These are phyloP conservation scores for Phytophthora aleatoria DNA, from an alignment of 352 stramenopile species.

Conservation along the genomic window DNA sequence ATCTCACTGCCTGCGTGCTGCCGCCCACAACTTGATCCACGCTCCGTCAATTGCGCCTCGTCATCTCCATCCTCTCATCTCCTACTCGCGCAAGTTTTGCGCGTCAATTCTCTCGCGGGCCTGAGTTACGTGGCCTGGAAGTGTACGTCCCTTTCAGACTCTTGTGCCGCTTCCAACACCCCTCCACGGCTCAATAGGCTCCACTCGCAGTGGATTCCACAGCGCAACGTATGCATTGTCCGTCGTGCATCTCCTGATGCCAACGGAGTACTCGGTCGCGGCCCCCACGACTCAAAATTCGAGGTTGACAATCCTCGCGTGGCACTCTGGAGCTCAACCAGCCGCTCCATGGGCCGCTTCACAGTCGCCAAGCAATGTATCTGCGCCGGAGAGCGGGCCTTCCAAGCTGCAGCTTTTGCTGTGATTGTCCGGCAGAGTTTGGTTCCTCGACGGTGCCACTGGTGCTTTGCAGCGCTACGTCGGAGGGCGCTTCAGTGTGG, in stretches of 20 bases:
- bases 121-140: slow-evolving; percentile 34
- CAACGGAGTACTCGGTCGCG: slow-evolving; percentile 17
- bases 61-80: slow-evolving; percentile 11
- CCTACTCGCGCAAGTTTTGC: slow-evolving; percentile 20
- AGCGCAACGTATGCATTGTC: slow-evolving; percentile 11
- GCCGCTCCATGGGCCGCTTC: slow-evolving; percentile 38
- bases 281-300: slow-evolving; percentile 18
- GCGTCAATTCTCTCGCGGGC: slow-evolving; percentile 16
- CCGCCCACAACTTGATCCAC: slow-evolving; percentile 1
- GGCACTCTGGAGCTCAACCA: slow-evolving; percentile 27
- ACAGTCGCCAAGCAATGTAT: slow-evolving; percentile 36
- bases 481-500: slow-evolving; percentile 61
- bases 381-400: slow-evolving; percentile 27
- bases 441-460: slow-evolving; percentile 49
- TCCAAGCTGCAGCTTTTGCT: slow-evolving; percentile 59
- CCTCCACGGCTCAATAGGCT: slow-evolving; percentile 2
- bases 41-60: not conserved
- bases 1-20: slow-evolving; percentile 30
- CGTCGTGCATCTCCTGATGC: slow-evolving; percentile 13
- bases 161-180: not conserved
- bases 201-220: slow-evolving; percentile 36
- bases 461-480: slow-evolving; percentile 53
- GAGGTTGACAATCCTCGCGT: slow-evolving; percentile 29
- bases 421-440: slow-evolving; percentile 47
- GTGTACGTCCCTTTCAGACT: slow-evolving; percentile 14